Evolutionary conservation across 306 rosid genomes (phyloP).

Genomic region (Geum urbanum): DNA sequence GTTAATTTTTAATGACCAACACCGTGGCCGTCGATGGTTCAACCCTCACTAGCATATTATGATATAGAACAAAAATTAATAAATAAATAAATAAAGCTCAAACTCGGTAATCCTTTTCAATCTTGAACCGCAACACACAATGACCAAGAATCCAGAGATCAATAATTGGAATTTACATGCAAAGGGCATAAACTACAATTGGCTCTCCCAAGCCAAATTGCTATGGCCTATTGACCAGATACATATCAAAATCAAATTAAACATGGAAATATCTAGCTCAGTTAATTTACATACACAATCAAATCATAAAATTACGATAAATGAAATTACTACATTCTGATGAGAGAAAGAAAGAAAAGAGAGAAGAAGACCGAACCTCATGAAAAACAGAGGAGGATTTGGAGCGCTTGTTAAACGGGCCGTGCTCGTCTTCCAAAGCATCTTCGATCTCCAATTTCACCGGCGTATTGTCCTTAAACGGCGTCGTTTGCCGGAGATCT

Average conservation of each 20-base stretch:
- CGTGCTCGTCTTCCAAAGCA: conserved; percentile 53
- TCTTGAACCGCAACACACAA: background rate
- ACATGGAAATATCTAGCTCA: background rate
- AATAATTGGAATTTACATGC: background rate
- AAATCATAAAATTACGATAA: background rate
- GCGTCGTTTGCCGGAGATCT: conserved; percentile 34
- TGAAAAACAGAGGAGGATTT: conserved; percentile 41
- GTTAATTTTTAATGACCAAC: too few species aligned
- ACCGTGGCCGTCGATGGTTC: too few species aligned
- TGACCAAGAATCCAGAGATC: background rate
- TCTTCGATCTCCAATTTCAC: conserved; percentile 81
- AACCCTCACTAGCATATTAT: too few species aligned
- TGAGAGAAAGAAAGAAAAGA: conserved; percentile 10
- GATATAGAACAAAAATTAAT: too few species aligned
- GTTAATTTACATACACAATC: background rate
- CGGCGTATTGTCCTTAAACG: conserved; percentile 38
- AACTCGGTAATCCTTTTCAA: background rate
- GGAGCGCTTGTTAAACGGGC: conserved; percentile 55
- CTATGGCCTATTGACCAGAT: background rate
- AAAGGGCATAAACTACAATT: background rate
- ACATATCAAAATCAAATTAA: conserved; percentile 4
- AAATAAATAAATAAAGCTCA: too few species aligned
- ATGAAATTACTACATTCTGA: background rate
- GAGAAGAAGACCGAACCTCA: conserved; percentile 35
- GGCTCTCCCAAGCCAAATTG: background rate